Evolutionary conservation across 2,329 filamentous ascomycete genomes (phyloP), one percentile per base, ranked within the genome.

Genomic region (Sarocladium oryzae): DNA sequence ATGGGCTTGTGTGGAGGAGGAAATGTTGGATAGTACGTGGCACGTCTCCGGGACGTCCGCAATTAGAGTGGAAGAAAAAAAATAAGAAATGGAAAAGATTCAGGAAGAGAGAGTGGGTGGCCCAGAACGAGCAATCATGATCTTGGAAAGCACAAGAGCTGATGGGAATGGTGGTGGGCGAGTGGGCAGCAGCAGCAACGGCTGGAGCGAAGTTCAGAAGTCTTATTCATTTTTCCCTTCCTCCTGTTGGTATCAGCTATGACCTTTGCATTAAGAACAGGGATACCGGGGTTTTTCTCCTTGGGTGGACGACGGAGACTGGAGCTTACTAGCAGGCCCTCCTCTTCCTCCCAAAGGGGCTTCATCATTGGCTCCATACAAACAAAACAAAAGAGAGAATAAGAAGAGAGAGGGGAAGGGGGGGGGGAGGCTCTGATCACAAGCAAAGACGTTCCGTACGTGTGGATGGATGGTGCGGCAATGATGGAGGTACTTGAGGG

Each of bases 251-350:
- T 48, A 48, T 48, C 43, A 48, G 43, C 43, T 48, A 15, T 32
- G 43, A 48, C 43, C 43, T 48, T 48, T 16, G 43, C 43, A 48
- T 48, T 48, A 48, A 32, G 43, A 21, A 48, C 43, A 30, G 43
- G 43, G 43, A 48, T 48, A 16, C 43, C 43, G 18, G 43, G 43
- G 43, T 24, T 48, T 32, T 48, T 33, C 13, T 30, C 13, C 28
- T 30, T 13, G 13, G 28, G 13, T 30, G 28, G 28, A 13, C 28
- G 28, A n/a, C n/a, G n/a, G n/a, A n/a, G n/a, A 30, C 28, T 30
- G 28, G 28, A 30, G 28, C 28, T 30, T 13, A 30, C 28, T 30
- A 30, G 43, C 4, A 15, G 11, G 16, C 26, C 10, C 24, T 45
- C 18, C 18, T 7, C 24, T 26, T 30, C 18, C 24, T 45, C 24